Evolutionary conservation across 2,329 filamentous ascomycete genomes (phyloP).

Genomic region (Xylariaceae sp.): DNA sequence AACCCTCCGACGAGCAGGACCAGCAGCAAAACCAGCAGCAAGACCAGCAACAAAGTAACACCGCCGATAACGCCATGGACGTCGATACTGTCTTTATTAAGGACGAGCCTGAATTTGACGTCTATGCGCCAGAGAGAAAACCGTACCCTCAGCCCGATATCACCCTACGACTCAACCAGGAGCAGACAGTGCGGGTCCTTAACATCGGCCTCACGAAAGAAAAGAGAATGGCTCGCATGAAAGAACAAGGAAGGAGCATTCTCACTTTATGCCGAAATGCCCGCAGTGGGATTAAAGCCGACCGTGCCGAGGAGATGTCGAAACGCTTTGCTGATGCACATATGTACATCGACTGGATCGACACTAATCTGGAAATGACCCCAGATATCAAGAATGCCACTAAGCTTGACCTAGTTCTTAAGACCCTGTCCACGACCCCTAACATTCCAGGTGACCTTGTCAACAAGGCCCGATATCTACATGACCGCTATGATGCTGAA

Average conservation of each 20-base stretch:
- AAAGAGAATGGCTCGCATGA: constrained; percentile 10
- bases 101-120: neutral
- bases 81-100: neutral
- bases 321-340: constrained; percentile 12
- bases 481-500: constrained; percentile 21
- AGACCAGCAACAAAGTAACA: no score
- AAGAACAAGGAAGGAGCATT: constrained; percentile 8
- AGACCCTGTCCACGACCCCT: neutral
- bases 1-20: neutral
- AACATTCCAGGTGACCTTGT: constrained; percentile 21
- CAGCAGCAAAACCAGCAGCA: neutral
- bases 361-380: constrained; percentile 21
- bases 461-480: constrained; percentile 11
- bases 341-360: constrained; percentile 25
- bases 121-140: neutral
- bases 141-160: neutral
- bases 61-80: neutral
- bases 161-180: neutral
- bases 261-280: constrained; percentile 2
- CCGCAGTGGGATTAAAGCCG: neutral
- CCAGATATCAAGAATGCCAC: constrained; percentile 13
- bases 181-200: constrained; percentile 7
- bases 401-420: constrained; percentile 7
- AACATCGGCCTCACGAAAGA: constrained; percentile 11
- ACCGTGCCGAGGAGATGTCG: constrained; percentile 3